Evolutionary conservation across 306 rosid species (phyloP).

Genomic region (Prunus fruticosa): DNA sequence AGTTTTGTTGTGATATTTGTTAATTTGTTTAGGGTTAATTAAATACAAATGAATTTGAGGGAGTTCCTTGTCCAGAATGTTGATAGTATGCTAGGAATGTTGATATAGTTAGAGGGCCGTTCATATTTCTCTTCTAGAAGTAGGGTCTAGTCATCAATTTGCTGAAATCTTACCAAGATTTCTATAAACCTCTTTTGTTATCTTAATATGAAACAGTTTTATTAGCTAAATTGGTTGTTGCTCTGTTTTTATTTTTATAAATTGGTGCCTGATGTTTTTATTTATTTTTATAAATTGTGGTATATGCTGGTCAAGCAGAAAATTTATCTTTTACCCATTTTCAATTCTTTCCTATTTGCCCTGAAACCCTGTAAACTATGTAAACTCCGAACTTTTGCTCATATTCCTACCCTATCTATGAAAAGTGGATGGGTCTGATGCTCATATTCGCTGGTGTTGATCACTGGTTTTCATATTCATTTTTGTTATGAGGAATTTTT

Average conservation of each 20-base stretch:
- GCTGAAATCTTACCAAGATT: neutral
- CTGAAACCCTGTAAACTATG: no score
- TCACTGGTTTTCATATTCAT: no score
- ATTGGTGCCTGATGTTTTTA: no score
- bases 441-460: no score
- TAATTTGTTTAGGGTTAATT: no score
- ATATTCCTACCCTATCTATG: no score
- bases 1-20: no score
- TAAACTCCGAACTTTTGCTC: no score
- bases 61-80: neutral
- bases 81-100: constrained; percentile 8
- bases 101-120: neutral
- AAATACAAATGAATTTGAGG: neutral
- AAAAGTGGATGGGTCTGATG: no score
- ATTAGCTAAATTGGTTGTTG: neutral
- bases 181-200: neutral
- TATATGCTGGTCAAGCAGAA: neutral
- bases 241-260: neutral
- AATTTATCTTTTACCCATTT: no score
- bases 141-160: neutral
- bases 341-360: no score
- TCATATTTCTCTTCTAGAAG: neutral
- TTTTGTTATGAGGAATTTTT: neutral
- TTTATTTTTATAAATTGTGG: neutral
- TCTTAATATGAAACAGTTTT: neutral